A percentile compares a stretch with the other conserved stretches of the same genome.
These are phyloP conservation scores for Antrodiella citrinella DNA, from an alignment of 768 basidiomycete genomes.

Conservation along the genomic window DNA sequence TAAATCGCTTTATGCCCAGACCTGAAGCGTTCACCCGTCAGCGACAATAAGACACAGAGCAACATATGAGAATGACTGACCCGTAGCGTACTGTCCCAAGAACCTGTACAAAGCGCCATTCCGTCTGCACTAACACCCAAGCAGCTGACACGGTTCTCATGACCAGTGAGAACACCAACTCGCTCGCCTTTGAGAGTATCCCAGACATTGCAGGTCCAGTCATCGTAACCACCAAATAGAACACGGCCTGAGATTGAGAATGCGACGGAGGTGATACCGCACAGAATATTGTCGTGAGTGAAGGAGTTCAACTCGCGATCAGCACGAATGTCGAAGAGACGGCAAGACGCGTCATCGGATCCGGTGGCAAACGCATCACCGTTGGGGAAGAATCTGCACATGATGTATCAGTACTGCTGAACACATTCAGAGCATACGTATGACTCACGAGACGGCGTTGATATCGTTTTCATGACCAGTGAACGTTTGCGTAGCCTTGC, in stretches of 20 bases:
- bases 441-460: slow-evolving; percentile 91
- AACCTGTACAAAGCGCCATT: slow-evolving; percentile 97
- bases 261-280: slow-evolving; percentile 97
- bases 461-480: slow-evolving; percentile 98
- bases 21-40: slow-evolving; percentile 38
- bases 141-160: slow-evolving; percentile 97
- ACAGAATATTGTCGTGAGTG: slow-evolving; percentile 97
- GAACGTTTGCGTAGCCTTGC: slow-evolving; percentile 97
- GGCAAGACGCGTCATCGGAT: slow-evolving; percentile 97
- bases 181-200: slow-evolving; percentile 98
- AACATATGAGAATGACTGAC: slow-evolving; percentile 40
- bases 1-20: too few relatives aligned
- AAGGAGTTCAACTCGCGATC: slow-evolving; percentile 96
- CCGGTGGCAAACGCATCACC: slow-evolving; percentile 99
- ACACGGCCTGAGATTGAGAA: slow-evolving; percentile 98
- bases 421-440: slow-evolving; percentile 9
- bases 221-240: slow-evolving; percentile 97
- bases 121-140: slow-evolving; percentile 93
- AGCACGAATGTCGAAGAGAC: slow-evolving; percentile 94
- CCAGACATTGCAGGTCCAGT: slow-evolving; percentile 99
- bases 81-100: slow-evolving; percentile 96
- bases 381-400: slow-evolving; percentile 91
- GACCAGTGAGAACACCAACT: slow-evolving; percentile 93
- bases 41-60: slow-evolving; percentile 7
- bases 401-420: neutral